A percentile compares a stretch with the other conserved stretches of the same genome.
Conservation (phyloP, 208 protist genomes). For the Novymonas esmeraldas region DNA sequence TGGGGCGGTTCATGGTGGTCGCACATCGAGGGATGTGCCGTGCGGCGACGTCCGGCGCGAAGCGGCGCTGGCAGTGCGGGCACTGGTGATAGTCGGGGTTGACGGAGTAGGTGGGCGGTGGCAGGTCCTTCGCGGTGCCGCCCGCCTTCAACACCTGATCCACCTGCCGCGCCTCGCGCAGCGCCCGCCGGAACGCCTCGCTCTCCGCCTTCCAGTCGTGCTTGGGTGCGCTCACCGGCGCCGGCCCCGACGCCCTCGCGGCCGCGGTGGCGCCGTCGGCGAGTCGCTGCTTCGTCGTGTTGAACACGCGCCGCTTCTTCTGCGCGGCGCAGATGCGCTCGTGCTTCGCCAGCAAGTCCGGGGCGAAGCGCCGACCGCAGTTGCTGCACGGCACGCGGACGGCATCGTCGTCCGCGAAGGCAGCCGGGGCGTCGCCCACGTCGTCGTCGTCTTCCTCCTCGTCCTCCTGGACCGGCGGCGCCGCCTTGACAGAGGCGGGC, state of each 20-base stretch:
- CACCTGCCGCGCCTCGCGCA: conserved; percentile 81
- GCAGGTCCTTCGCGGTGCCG: conserved; percentile 71
- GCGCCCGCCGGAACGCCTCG: conserved; percentile 71
- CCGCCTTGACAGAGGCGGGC: no score
- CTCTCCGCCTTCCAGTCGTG: conserved; percentile 88
- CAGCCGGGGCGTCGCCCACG: background rate
- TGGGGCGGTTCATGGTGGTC: conserved; percentile 80
- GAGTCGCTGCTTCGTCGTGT: conserved; percentile 66
- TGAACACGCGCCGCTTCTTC: conserved; percentile 78
- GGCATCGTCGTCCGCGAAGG: background rate
- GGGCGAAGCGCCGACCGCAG: conserved; percentile 81
- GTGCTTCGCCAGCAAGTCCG: conserved; percentile 72
- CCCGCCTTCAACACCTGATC: conserved; percentile 79
- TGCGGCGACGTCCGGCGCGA: conserved; percentile 79
- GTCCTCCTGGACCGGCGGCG: no score
- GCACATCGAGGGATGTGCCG: conserved; percentile 89
- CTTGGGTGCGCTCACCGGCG: conserved; percentile 33
- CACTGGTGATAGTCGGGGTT: conserved; percentile 88
- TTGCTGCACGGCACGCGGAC: conserved; percentile 59
- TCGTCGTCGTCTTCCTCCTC: background rate
- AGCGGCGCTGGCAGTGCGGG: conserved; percentile 86
- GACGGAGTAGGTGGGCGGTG: conserved; percentile 85
- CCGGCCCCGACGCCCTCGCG: background rate
- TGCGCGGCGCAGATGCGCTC: conserved; percentile 58
- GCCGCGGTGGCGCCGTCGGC: conserved; percentile 24